phyloP scores from a whole-genome alignment of 305 asterid species.

The Solanum hybrid region DNA sequence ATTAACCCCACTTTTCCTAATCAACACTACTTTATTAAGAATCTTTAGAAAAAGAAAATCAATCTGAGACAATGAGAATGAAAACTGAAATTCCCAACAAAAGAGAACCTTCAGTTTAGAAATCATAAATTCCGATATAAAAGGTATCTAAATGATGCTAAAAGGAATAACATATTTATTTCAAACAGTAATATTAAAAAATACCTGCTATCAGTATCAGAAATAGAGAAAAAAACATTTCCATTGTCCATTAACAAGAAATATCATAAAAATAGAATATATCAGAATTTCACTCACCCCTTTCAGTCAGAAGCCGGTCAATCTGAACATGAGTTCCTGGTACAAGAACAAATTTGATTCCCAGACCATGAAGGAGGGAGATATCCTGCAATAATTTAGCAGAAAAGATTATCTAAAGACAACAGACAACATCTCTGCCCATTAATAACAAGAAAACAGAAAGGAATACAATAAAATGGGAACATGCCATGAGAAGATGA shows the following conservation, averaged over 20 bases:
- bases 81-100: background rate
- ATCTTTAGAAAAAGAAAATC: background rate
- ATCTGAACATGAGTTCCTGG: conserved; percentile 95
- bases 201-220: background rate
- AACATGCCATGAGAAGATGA: conserved; percentile 74
- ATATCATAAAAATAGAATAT: background rate
- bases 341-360: conserved; percentile 90
- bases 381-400: conserved; percentile 49
- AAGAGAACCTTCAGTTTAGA: background rate
- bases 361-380: conserved; percentile 86
- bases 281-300: conserved; percentile 31
- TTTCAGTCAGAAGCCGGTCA: conserved; percentile 64
- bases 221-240: background rate
- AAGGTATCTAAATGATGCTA: background rate
- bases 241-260: background rate
- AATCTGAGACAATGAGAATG: background rate
- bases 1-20: background rate
- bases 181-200: background rate
- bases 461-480: background rate
- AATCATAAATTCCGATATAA: background rate
- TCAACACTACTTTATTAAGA: background rate
- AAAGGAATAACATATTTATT: background rate
- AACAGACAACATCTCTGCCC: background rate
- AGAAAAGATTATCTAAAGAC: background rate
- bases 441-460: background rate